Conservation (phyloP, 2,329 filamentous ascomycete genomes). For the Cladosporium halotolerans region DNA sequence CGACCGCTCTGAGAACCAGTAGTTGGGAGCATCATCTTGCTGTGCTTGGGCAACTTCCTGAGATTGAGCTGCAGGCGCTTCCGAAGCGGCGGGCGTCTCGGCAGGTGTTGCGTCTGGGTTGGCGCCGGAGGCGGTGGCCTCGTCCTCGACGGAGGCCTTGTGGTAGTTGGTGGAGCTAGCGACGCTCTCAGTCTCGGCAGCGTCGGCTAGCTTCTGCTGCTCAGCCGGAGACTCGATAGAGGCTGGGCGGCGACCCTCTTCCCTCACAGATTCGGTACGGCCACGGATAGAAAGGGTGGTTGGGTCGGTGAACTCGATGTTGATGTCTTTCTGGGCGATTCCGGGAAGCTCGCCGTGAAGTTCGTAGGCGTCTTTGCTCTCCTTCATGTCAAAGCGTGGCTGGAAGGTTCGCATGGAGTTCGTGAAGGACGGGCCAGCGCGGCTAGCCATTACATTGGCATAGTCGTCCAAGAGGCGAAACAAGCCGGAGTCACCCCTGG, state of each 20-base stretch:
- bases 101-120: conserved; percentile 17
- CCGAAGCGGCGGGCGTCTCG: conserved; percentile 17
- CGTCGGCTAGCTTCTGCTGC: not conserved
- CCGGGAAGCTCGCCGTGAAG: conserved; percentile 76
- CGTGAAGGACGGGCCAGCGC: conserved; percentile 12
- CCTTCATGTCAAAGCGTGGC: conserved; percentile 72
- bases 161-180: conserved; percentile 26
- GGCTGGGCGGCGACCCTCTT: conserved; percentile 48
- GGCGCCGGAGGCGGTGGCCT: conserved; percentile 6
- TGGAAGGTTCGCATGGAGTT: conserved; percentile 45
- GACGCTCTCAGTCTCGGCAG: conserved; percentile 20
- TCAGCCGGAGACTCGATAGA: conserved; percentile 39
- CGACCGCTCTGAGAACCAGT: conserved; percentile 61
- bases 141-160: conserved; percentile 63
- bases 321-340: conserved; percentile 64
- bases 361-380: conserved; percentile 62
- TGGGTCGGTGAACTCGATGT: conserved; percentile 71
- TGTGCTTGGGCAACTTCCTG: conserved; percentile 29
- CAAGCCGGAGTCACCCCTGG: conserved; percentile 18
- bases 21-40: conserved; percentile 30
- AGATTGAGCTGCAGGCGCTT: conserved; percentile 25
- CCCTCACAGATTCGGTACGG: conserved; percentile 58
- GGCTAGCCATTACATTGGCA: conserved; percentile 28
- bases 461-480: conserved; percentile 46
- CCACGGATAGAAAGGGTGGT: conserved; percentile 68